Conservation (phyloP, 1,284 basidiomycete species). For the Inonotus hispidus region DNA sequence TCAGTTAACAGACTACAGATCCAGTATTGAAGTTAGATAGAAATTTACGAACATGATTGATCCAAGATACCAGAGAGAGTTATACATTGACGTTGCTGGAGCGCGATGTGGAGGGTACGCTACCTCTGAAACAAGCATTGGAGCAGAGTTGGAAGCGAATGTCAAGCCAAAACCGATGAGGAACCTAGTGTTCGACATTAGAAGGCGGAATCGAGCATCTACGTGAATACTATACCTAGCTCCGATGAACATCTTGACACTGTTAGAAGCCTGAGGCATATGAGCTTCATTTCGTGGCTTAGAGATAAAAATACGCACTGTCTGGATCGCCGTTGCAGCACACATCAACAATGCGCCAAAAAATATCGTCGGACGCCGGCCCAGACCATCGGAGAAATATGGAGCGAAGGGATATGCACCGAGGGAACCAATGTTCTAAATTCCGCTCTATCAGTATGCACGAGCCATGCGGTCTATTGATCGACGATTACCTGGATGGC, state of each 20-base stretch:
- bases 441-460: not conserved
- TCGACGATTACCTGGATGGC: slow-evolving; percentile 57
- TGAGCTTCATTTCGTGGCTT: not conserved
- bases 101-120: slow-evolving; percentile 75
- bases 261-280: slow-evolving; percentile 45
- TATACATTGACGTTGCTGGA: slow-evolving; percentile 65
- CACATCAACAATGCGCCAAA: slow-evolving; percentile 58
- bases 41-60: slow-evolving; percentile 50
- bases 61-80: slow-evolving; percentile 78
- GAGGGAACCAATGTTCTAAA: slow-evolving; percentile 63
- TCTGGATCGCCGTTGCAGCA: slow-evolving; percentile 62
- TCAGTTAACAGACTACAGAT: slow-evolving; percentile 7
- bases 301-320: slow-evolving; percentile 21
- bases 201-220: not conserved
- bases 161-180: slow-evolving; percentile 77
- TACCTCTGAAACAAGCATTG: slow-evolving; percentile 72
- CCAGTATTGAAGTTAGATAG: not conserved
- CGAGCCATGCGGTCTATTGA: not conserved
- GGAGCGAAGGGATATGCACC: slow-evolving; percentile 66
- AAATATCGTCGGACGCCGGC: slow-evolving; percentile 58
- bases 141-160: slow-evolving; percentile 68
- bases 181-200: slow-evolving; percentile 38
- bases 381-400: slow-evolving; percentile 63
- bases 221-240: slow-evolving; percentile 45
- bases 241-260: slow-evolving; percentile 77